These are phyloP conservation scores for Verticillium nubilum DNA, from an alignment of 2,329 filamentous ascomycete genomes.

Conservation along the genomic window DNA sequence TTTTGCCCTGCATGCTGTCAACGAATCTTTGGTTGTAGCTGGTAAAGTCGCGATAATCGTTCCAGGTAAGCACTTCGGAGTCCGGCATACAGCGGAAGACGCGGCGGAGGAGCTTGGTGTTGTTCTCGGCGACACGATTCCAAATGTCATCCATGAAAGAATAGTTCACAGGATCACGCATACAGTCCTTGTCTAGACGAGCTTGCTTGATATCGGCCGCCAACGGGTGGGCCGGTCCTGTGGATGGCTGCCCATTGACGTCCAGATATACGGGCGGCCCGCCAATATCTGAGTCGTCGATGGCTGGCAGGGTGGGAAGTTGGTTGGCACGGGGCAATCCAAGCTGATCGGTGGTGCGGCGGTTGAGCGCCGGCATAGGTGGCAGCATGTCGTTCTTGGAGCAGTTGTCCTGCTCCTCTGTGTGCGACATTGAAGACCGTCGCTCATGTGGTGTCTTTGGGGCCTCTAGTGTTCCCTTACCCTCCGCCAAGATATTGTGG, in stretches of 20 bases:
- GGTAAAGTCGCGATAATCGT: conserved; percentile 81
- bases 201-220: conserved; percentile 67
- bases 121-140: conserved; percentile 84
- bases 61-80: conserved; percentile 88
- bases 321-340: conserved; percentile 65
- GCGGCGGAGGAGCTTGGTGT: conserved; percentile 87
- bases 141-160: conserved; percentile 84
- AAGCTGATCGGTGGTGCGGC: conserved; percentile 60
- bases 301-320: conserved; percentile 61
- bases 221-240: conserved; percentile 43
- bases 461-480: conserved; percentile 51
- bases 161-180: conserved; percentile 81
- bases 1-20: conserved; percentile 56
- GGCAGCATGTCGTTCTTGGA: conserved; percentile 46
- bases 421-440: conserved; percentile 11
- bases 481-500: conserved; percentile 57
- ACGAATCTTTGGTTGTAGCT: conserved; percentile 75
- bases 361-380: conserved; percentile 50
- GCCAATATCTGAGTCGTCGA: conserved; percentile 78
- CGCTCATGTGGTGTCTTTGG: conserved; percentile 39
- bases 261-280: conserved; percentile 60
- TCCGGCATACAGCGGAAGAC: conserved; percentile 98
- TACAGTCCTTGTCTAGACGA: conserved; percentile 80
- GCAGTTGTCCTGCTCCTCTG: conserved; percentile 14
- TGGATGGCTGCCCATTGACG: conserved; percentile 41